Evolutionary conservation across 768 basidiomycete species (phyloP), one percentile per base, ranked within the genome.

Genomic region (Naganishia antarctica): DNA sequence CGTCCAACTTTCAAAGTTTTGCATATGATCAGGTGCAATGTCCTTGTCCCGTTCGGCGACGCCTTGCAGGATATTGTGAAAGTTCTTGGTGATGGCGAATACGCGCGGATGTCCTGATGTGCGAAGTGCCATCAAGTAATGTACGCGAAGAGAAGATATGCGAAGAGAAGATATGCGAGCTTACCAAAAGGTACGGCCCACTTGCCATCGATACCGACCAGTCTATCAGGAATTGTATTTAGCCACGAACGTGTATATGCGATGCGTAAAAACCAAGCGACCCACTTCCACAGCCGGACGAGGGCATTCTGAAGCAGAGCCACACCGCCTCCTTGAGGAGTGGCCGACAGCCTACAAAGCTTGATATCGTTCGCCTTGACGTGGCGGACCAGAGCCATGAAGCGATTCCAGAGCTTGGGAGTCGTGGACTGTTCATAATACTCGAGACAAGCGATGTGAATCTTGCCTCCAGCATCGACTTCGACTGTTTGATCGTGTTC

Each of bases 291-390:
- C 80, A 97, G 87, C 64, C 93, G 83, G 76, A 96, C 87, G 70
- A 97, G 80, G 29, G 92, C 90, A 78, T 96, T 92, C 70, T 92
- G 86, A 91, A 97, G 94, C 84, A 97, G 84, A 45, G 93, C 93
- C 66, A 97, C 93, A 75, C 93, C 92, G 74, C 92, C 91, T 86
- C 92, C 92, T 80, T 94, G 91, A 12, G 92, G 92, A 6, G 93
- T 97, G 11, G 90, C 91, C 29, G 89, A 91, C 80, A 94, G 94
- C 83, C 94, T 94, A 25, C 87, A 87, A 68, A 94, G 89, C 78
- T 89, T 90, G 74, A 90, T 80, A 67, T 91, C 87, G 79, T 88
- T 90, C 76, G 88, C 85, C 63, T 86, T 85, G 45, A 96, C 82
- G 73, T 91, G 90, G 53, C 88, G 85, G 4, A 89, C 87, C 48